Evolutionary conservation across 345 rosid genomes (phyloP).

Genomic region (Zanthoxylum bungeanum): DNA sequence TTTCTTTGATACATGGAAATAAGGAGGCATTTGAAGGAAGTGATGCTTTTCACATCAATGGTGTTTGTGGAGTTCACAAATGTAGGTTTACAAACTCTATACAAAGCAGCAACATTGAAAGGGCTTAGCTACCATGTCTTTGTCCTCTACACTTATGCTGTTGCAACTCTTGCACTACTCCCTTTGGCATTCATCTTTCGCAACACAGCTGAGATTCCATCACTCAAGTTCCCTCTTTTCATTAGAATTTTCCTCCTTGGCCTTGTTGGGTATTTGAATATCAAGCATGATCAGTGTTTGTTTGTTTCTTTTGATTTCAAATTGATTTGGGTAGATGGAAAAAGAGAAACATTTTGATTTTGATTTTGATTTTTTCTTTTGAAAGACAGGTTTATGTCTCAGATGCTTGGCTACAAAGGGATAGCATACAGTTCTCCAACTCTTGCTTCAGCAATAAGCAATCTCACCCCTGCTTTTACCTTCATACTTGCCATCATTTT

Average conservation of each 20-base stretch:
- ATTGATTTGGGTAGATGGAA: no score
- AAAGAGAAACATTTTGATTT: no score
- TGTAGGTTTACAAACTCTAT: constrained; percentile 30
- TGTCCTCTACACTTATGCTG: constrained; percentile 19
- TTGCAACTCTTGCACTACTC: constrained; percentile 23
- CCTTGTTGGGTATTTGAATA: constrained; percentile 23
- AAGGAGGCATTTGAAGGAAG: constrained; percentile 22
- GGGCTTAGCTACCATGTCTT: constrained; percentile 36
- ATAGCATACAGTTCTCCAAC: constrained; percentile 39
- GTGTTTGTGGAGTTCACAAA: constrained; percentile 17
- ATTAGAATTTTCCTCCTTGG: constrained; percentile 34
- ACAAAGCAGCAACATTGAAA: constrained; percentile 35
- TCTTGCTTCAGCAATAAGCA: constrained; percentile 46
- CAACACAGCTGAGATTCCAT: constrained; percentile 15
- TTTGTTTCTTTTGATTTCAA: no score
- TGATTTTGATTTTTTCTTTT: background rate
- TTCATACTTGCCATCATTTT: constrained; percentile 18
- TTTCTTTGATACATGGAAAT: no score
- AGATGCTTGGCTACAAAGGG: constrained; percentile 28
- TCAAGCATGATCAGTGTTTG: no score
- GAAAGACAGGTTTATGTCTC: constrained; percentile 24
- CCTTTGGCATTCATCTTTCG: constrained; percentile 12
- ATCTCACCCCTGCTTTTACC: constrained; percentile 44
- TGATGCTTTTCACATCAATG: constrained; percentile 34
- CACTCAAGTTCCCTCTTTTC: constrained; percentile 20